Conservation (phyloP, 306 rosid species). For the Ormosia emarginata region DNA sequence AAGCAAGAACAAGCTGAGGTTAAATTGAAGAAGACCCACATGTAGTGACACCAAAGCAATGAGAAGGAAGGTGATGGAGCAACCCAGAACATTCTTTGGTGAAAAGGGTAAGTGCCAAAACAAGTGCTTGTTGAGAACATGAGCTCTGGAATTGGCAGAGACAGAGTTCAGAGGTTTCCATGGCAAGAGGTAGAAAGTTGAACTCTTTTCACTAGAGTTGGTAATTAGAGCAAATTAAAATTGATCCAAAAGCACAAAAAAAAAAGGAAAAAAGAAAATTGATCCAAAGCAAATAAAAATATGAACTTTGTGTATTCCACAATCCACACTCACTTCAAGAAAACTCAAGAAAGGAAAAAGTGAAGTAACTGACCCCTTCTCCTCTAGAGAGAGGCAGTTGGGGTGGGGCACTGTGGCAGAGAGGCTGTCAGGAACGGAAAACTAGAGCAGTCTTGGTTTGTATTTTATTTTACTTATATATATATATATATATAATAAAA, state of each 20-base stretch:
- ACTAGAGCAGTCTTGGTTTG: slow-evolving; percentile 7
- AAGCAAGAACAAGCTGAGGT: slow-evolving; percentile 57
- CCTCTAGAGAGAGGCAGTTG: slow-evolving; percentile 40
- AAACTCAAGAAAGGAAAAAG: slow-evolving; percentile 20
- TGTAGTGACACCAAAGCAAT: slow-evolving; percentile 54
- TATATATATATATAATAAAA: background rate
- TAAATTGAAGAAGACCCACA: slow-evolving; percentile 44
- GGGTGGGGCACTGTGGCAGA: slow-evolving; percentile 44
- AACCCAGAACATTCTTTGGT: slow-evolving; percentile 50
- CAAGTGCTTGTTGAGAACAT: slow-evolving; percentile 22
- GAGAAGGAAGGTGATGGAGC: slow-evolving; percentile 31
- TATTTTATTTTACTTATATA: background rate
- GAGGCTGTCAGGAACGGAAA: background rate
- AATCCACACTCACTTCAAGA: slow-evolving; percentile 25
- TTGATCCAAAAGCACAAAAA: slow-evolving; percentile 28
- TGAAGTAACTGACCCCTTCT: slow-evolving; percentile 41
- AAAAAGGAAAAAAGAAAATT: too few relatives aligned
- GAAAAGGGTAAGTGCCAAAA: slow-evolving; percentile 40
- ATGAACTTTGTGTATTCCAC: slow-evolving; percentile 13
- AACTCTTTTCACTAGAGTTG: slow-evolving; percentile 34
- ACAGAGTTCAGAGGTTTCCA: slow-evolving; percentile 44
- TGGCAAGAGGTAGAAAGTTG: slow-evolving; percentile 26
- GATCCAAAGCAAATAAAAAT: slow-evolving; percentile 24
- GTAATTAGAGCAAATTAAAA: slow-evolving; percentile 31
- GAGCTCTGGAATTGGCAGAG: slow-evolving; percentile 38